phyloP scores from a whole-genome alignment of 2,329 filamentous ascomycete species.

The Chaetomiaceae sp. region DNA sequence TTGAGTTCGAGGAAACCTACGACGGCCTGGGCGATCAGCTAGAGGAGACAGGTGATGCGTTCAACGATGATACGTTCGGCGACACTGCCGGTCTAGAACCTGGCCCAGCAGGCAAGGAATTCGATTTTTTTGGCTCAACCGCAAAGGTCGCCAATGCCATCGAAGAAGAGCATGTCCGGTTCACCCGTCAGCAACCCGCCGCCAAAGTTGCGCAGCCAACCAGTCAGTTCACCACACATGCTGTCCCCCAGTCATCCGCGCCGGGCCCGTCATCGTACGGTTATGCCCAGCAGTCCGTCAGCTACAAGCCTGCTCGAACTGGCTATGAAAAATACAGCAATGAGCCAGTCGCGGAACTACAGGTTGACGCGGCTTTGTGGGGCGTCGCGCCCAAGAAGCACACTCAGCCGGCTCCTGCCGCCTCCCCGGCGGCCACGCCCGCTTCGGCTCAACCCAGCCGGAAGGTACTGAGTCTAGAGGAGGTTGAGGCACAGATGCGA shows the following conservation, averaged over 20 bases:
- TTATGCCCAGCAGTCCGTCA: constrained; percentile 38
- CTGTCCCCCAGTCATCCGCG: constrained; percentile 33
- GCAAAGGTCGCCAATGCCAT: constrained; percentile 81
- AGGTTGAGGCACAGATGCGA: constrained; percentile 92
- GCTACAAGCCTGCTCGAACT: constrained; percentile 61
- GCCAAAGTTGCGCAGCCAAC: constrained; percentile 40
- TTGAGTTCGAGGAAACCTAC: constrained; percentile 95
- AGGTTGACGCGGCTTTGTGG: constrained; percentile 93
- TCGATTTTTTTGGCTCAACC: constrained; percentile 94
- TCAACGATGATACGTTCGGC: constrained; percentile 96
- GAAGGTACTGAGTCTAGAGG: constrained; percentile 93
- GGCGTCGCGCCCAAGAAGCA: constrained; percentile 64
- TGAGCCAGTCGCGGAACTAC: constrained; percentile 80
- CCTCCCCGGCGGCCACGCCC: constrained; percentile 31
- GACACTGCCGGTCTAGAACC: constrained; percentile 38
- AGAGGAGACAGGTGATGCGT: constrained; percentile 85
- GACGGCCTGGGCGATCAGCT: constrained; percentile 89
- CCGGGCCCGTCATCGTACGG: constrained; percentile 35
- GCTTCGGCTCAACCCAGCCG: constrained; percentile 42
- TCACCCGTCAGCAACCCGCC: constrained; percentile 66
- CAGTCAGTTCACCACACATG: constrained; percentile 22
- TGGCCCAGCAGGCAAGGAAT: constrained; percentile 75
- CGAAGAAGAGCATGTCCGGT: constrained; percentile 85
- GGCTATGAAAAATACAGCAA: constrained; percentile 92
- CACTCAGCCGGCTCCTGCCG: constrained; percentile 34